phyloP scores from a whole-genome alignment of 2,329 filamentous ascomycete species.

The Pyrenophora seminiperda region DNA sequence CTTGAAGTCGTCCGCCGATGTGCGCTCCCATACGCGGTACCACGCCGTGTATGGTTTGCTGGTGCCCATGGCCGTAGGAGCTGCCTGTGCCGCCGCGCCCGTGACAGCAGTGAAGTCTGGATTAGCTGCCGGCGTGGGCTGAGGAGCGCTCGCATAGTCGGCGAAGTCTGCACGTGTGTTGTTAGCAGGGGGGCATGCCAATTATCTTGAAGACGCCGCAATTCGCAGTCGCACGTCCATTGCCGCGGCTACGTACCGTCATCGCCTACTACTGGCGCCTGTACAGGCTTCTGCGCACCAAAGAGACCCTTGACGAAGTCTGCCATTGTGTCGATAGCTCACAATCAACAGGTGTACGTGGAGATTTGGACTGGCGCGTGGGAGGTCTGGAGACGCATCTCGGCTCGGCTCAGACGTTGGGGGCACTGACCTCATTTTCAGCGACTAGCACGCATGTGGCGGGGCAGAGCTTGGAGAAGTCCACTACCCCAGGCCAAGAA shows the following conservation, averaged over 20 bases:
- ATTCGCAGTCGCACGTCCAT: constrained; percentile 13
- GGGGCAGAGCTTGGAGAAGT: constrained; percentile 17
- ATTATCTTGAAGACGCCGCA: neutral
- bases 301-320: constrained; percentile 70
- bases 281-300: constrained; percentile 67
- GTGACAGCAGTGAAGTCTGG: constrained; percentile 51
- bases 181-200: constrained; percentile 1
- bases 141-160: constrained; percentile 83
- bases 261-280: constrained; percentile 61
- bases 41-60: constrained; percentile 82
- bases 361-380: constrained; percentile 25
- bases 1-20: constrained; percentile 81
- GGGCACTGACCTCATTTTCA: constrained; percentile 38
- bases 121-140: constrained; percentile 62
- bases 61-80: constrained; percentile 49
- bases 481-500: constrained; percentile 1
- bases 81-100: constrained; percentile 32
- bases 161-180: constrained; percentile 75
- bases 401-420: constrained; percentile 22
- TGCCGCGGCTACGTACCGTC: constrained; percentile 60
- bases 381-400: constrained; percentile 23
- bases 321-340: constrained; percentile 47
- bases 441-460: constrained; percentile 34
- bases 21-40: constrained; percentile 96
- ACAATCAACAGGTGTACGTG: constrained; percentile 29